A percentile compares a stretch with the other conserved stretches of the same genome.
These are phyloP conservation scores for Cryphonectria radicalis DNA, from an alignment of 2,329 filamentous ascomycete genomes.

Conservation along the genomic window DNA sequence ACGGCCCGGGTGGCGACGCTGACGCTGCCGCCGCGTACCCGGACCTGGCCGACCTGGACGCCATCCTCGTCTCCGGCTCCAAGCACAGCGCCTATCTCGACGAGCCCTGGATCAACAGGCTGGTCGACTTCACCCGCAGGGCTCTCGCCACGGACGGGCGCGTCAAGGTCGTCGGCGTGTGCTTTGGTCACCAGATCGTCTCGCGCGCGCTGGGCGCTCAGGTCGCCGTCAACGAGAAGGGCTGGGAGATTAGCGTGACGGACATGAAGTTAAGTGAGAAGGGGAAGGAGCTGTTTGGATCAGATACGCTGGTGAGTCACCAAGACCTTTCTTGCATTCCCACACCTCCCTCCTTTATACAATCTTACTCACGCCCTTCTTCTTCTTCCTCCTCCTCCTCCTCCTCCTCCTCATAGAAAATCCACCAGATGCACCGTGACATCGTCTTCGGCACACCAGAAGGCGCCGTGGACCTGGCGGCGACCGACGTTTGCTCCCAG, in stretches of 20 bases:
- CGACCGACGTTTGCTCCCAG: constrained; percentile 69
- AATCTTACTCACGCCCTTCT: neutral
- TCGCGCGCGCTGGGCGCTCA: constrained; percentile 71
- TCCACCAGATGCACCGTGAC: constrained; percentile 89
- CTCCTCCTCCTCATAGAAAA: constrained; percentile 31
- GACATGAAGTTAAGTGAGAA: constrained; percentile 68
- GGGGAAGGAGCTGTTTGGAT: constrained; percentile 73
- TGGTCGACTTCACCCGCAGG: constrained; percentile 69
- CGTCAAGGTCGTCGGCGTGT: constrained; percentile 77
- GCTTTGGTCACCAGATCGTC: constrained; percentile 88
- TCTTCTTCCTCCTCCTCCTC: too few relatives aligned
- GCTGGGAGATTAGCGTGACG: constrained; percentile 83
- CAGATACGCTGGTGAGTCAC: constrained; percentile 59
- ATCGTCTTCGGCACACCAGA: constrained; percentile 68
- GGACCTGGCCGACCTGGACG: constrained; percentile 74
- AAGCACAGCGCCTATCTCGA: constrained; percentile 75
- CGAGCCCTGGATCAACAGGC: constrained; percentile 74
- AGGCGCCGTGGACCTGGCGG: constrained; percentile 65
- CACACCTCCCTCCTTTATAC: neutral
- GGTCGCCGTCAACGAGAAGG: constrained; percentile 68
- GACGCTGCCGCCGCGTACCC: constrained; percentile 61
- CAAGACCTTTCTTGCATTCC: too few relatives aligned
- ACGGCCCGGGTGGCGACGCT: constrained; percentile 50
- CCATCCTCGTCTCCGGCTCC: constrained; percentile 78
- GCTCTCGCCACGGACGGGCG: constrained; percentile 59